phyloP scores from a whole-genome alignment of 106 monocot genomes.

The Allium cepa region DNA sequence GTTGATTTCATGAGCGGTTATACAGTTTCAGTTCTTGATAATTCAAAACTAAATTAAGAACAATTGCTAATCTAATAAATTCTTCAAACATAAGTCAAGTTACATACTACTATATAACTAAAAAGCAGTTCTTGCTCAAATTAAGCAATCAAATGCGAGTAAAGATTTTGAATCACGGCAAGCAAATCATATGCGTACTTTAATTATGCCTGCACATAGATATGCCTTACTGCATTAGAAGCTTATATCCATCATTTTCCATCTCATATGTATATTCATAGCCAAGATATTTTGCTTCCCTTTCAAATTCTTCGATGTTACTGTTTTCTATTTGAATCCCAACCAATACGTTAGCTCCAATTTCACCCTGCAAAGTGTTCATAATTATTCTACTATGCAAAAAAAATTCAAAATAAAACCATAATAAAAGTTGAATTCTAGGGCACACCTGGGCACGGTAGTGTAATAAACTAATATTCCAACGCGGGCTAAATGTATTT shows the following conservation, averaged over 20 bases:
- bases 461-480: slow-evolving; percentile 92
- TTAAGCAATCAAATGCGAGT: too few species aligned
- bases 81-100: too few species aligned
- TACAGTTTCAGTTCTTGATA: too few species aligned
- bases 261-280: slow-evolving; percentile 72
- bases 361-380: slow-evolving; percentile 47
- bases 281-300: slow-evolving; percentile 46
- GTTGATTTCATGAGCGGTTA: too few species aligned
- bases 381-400: not conserved
- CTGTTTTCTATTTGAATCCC: slow-evolving; percentile 67
- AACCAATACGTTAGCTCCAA: slow-evolving; percentile 86
- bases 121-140: too few species aligned
- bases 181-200: too few species aligned
- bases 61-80: too few species aligned
- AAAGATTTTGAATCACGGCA: too few species aligned
- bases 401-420: not conserved
- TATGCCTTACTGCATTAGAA: slow-evolving; percentile 53
- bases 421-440: not conserved
- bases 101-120: too few species aligned
- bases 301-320: slow-evolving; percentile 61
- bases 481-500: slow-evolving; percentile 79
- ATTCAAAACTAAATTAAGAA: too few species aligned
- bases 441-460: slow-evolving; percentile 74
- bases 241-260: slow-evolving; percentile 52
- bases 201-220: too few species aligned